A percentile compares a stretch with the other conserved stretches of the same genome.
phyloP scores from a whole-genome alignment of 495 filamentous ascomycete species.

The Penicillium manginii region DNA sequence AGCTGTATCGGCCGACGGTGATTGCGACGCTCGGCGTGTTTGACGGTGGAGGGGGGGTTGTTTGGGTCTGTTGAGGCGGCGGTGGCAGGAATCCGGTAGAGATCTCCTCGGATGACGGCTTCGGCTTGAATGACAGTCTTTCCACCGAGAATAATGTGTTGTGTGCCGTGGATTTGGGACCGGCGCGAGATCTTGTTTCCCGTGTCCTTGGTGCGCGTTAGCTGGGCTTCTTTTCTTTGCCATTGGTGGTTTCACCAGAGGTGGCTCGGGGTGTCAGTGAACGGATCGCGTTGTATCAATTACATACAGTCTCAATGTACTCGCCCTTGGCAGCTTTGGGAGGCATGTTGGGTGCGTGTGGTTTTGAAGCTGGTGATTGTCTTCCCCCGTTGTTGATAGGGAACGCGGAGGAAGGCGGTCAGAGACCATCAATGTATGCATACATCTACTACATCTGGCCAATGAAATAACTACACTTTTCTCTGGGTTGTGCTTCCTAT shows the following conservation, averaged over 20 bases:
- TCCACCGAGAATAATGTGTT: constrained; percentile 96
- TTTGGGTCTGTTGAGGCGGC: constrained; percentile 28
- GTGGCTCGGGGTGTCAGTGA: not conserved
- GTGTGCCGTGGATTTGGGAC: constrained; percentile 85
- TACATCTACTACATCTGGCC: too few species aligned
- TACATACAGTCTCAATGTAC: constrained; percentile 89
- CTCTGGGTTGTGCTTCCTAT: too few species aligned
- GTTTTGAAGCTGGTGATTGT: not conserved
- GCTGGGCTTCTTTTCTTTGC: constrained; percentile 5
- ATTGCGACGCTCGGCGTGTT: constrained; percentile 58
- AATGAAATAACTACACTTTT: too few species aligned
- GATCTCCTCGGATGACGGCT: constrained; percentile 89
- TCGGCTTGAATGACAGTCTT: constrained; percentile 93
- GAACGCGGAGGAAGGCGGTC: constrained; percentile 3
- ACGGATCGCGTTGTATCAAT: not conserved
- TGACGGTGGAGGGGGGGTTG: constrained; percentile 24
- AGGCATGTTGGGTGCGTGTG: constrained; percentile 58
- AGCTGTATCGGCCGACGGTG: constrained; percentile 84
- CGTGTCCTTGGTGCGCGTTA: constrained; percentile 68
- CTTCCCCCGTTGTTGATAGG: constrained; percentile 11
- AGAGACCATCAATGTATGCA: not conserved
- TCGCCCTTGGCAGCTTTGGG: constrained; percentile 80
- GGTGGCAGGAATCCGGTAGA: constrained; percentile 57
- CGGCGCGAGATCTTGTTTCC: constrained; percentile 98
- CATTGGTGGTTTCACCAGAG: not conserved